Percentiles rank a stretch among this genome's conserved stretches.
These are phyloP conservation scores for Martiniozyma asiatica DNA, from an alignment of 1,139 yeast species.

Conservation along the genomic window DNA sequence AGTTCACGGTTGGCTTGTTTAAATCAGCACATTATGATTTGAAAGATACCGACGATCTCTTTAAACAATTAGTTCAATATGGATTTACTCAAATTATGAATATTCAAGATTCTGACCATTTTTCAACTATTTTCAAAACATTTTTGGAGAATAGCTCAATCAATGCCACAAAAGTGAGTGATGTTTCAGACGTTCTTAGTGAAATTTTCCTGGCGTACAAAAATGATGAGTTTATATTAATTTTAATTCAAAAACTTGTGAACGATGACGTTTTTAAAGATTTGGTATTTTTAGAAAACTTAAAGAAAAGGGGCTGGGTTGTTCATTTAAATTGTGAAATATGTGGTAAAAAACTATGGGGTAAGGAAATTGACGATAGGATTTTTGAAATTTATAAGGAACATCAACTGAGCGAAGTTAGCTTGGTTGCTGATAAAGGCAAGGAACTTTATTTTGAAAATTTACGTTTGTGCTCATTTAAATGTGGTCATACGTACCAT, in stretches of 20 bases:
- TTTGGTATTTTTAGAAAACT: constrained; percentile 28
- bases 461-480: constrained; percentile 32
- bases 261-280: constrained; percentile 41
- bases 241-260: constrained; percentile 40
- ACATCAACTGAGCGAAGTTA: constrained; percentile 11
- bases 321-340: constrained; percentile 48
- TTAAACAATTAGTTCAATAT: constrained; percentile 37
- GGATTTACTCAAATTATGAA: constrained; percentile 40
- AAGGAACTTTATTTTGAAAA: constrained; percentile 2
- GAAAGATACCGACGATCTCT: constrained; percentile 14
- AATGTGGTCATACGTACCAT: constrained; percentile 63
- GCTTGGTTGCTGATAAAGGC: constrained; percentile 7
- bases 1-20: constrained; percentile 19
- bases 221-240: constrained; percentile 47
- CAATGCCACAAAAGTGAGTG: constrained; percentile 36
- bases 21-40: constrained; percentile 10
- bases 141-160: constrained; percentile 28
- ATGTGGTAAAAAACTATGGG: constrained; percentile 60
- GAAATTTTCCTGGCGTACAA: constrained; percentile 56
- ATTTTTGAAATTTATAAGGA: constrained; percentile 38
- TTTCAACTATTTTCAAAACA: too few relatives aligned
- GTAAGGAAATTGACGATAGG: constrained; percentile 36
- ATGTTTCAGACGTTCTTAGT: constrained; percentile 47
- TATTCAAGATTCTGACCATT: too few relatives aligned
- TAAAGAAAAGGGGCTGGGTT: constrained; percentile 50